A percentile compares a stretch with the other conserved stretches of the same genome.
These are phyloP conservation scores for Hemileia vastatrix DNA, from an alignment of 1,284 basidiomycete species.

Conservation along the genomic window DNA sequence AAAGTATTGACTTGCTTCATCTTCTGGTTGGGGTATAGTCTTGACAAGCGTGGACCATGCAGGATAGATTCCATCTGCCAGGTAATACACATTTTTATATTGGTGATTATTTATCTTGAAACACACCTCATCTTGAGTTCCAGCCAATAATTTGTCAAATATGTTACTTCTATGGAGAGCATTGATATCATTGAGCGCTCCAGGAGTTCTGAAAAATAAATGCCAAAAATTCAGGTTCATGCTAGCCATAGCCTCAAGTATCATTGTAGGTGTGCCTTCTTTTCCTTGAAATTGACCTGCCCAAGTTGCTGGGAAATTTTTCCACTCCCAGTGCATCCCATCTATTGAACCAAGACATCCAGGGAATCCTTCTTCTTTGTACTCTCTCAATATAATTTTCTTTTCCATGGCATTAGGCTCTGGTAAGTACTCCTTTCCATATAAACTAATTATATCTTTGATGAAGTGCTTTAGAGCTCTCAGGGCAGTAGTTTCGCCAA, in stretches of 20 bases:
- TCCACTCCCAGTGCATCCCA: too few species aligned
- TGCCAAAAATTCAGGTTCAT: slow-evolving; percentile 3
- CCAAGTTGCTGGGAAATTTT: too few species aligned
- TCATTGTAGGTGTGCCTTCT: background rate
- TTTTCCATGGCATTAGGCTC: too few species aligned
- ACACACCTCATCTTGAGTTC: background rate
- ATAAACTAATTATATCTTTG: too few species aligned
- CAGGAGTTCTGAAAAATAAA: too few species aligned
- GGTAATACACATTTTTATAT: background rate
- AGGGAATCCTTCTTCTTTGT: too few species aligned
- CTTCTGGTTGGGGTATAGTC: background rate
- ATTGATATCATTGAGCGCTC: slow-evolving; percentile 8
- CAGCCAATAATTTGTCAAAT: slow-evolving; percentile 1
- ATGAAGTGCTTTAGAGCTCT: too few species aligned
- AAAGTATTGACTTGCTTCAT: background rate
- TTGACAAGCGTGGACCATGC: background rate
- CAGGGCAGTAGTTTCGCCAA: too few species aligned
- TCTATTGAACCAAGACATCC: too few species aligned
- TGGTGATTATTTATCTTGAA: background rate
- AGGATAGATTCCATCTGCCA: slow-evolving; percentile 6
- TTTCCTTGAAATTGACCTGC: too few species aligned
- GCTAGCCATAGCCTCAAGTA: background rate
- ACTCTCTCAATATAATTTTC: too few species aligned
- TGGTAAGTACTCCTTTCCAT: too few species aligned
- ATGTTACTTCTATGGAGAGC: background rate